phyloP scores from a whole-genome alignment of 169 alveolate species.

The Eimeria sp. region DNA sequence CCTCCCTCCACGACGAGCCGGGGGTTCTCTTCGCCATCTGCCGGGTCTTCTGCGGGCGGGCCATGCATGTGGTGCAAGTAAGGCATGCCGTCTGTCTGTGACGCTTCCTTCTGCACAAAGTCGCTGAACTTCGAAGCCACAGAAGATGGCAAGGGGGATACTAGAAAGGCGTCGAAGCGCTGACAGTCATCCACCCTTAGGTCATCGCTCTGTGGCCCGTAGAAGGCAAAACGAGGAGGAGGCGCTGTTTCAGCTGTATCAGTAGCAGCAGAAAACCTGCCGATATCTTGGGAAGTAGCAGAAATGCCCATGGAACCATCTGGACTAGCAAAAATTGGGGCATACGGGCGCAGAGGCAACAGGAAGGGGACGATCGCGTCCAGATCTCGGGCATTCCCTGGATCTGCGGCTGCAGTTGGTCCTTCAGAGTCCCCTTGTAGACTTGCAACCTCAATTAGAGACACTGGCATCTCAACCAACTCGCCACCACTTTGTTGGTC shows the following conservation, averaged over 20 bases:
- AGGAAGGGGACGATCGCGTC: slow-evolving; percentile 55
- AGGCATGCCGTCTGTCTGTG: slow-evolving; percentile 57
- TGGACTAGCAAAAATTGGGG: slow-evolving; percentile 3
- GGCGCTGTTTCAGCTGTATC: neutral
- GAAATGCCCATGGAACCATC: neutral
- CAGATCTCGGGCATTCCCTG: neutral
- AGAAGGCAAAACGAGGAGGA: slow-evolving; percentile 42
- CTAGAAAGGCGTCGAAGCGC: slow-evolving; percentile 73
- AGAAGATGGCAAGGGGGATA: slow-evolving; percentile 66
- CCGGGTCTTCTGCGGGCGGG: slow-evolving; percentile 43
- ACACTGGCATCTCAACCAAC: neutral
- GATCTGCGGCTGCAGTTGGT: neutral
- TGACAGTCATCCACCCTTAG: slow-evolving; percentile 47
- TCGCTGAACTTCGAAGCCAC: slow-evolving; percentile 46
- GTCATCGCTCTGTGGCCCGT: slow-evolving; percentile 64
- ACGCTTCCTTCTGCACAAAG: slow-evolving; percentile 30
- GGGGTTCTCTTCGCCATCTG: slow-evolving; percentile 71
- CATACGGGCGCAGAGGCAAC: slow-evolving; percentile 45
- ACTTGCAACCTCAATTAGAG: neutral
- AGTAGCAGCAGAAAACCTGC: neutral
- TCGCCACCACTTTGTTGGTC: neutral
- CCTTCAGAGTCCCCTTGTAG: neutral
- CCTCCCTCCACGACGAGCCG: slow-evolving; percentile 74
- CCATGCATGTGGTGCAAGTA: slow-evolving; percentile 78
- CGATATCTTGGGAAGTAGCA: neutral